These are phyloP conservation scores for Kodamaea kaohsiungensis DNA, from an alignment of 805 yeast genomes.

Conservation along the genomic window DNA sequence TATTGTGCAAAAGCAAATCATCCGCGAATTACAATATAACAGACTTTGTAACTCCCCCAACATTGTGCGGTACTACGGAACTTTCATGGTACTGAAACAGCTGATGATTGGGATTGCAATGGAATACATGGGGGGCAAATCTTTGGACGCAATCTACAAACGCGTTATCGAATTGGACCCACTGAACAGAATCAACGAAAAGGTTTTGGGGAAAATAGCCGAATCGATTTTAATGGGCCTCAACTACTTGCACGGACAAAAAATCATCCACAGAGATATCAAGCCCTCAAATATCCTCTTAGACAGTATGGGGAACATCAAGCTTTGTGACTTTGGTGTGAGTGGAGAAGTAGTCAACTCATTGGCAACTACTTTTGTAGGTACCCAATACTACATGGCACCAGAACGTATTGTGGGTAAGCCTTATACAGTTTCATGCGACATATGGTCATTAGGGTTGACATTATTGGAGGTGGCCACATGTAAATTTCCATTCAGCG, in stretches of 20 bases:
- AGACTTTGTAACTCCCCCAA: slow-evolving; percentile 77
- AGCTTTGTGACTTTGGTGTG: slow-evolving; percentile 96
- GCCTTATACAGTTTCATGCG: slow-evolving; percentile 92
- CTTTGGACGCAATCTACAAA: slow-evolving; percentile 88
- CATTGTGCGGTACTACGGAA: slow-evolving; percentile 91
- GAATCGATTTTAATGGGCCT: slow-evolving; percentile 83
- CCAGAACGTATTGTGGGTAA: slow-evolving; percentile 97
- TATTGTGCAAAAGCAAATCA: slow-evolving; percentile 83
- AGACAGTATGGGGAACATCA: slow-evolving; percentile 76
- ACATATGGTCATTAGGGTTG: slow-evolving; percentile 94
- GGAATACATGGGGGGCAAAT: slow-evolving; percentile 96
- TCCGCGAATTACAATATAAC: slow-evolving; percentile 88
- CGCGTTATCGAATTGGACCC: slow-evolving; percentile 59
- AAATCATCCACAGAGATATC: slow-evolving; percentile 92
- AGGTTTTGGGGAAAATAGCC: slow-evolving; percentile 87
- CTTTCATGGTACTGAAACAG: slow-evolving; percentile 73
- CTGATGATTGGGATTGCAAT: slow-evolving; percentile 90
- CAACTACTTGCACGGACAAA: slow-evolving; percentile 82
- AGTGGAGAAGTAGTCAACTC: slow-evolving; percentile 96
- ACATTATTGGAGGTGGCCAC: slow-evolving; percentile 91
- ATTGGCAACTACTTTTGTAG: slow-evolving; percentile 93
- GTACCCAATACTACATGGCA: slow-evolving; percentile 98
- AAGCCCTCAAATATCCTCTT: slow-evolving; percentile 92
- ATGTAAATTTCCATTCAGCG: slow-evolving; percentile 78
- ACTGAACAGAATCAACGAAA: slow-evolving; percentile 89